These are phyloP conservation scores for Spathaspora sp. DNA, from an alignment of 1,139 yeast species.

Conservation along the genomic window DNA sequence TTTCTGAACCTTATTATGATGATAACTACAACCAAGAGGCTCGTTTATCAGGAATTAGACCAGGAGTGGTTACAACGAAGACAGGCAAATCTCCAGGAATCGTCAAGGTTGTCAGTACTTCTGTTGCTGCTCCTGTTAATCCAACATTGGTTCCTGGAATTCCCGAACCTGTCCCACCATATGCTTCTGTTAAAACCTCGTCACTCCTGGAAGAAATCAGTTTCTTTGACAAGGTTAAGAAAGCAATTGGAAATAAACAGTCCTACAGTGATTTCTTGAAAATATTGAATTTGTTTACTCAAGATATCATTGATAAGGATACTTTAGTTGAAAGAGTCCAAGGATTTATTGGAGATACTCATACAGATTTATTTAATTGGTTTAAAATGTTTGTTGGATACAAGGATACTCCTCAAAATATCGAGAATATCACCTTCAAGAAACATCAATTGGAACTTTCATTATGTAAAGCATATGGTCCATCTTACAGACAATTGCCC, in stretches of 20 bases:
- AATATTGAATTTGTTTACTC: conserved; percentile 80
- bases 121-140: conserved; percentile 26
- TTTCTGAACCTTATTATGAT: conserved; percentile 34
- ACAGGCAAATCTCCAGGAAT: conserved; percentile 7
- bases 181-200: conserved; percentile 50
- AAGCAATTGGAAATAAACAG: conserved; percentile 85
- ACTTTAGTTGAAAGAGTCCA: conserved; percentile 84
- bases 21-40: conserved; percentile 47
- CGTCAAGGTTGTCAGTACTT: conserved; percentile 1
- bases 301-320: conserved; percentile 81
- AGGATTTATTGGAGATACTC: conserved; percentile 74
- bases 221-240: conserved; percentile 90
- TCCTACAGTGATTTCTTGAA: conserved; percentile 89
- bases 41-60: conserved; percentile 54
- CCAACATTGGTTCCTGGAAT: conserved; percentile 83
- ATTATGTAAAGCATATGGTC: conserved; percentile 86
- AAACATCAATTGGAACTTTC: conserved; percentile 88
- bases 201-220: conserved; percentile 79
- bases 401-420: conserved; percentile 71
- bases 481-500: conserved; percentile 90
- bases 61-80: conserved; percentile 13
- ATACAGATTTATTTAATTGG: conserved; percentile 82
- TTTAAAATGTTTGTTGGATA: conserved; percentile 89
- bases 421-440: conserved; percentile 85
- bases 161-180: conserved; percentile 82